Conservation (phyloP, 352 stramenopile genomes). For the Pythium diclinum region DNA sequence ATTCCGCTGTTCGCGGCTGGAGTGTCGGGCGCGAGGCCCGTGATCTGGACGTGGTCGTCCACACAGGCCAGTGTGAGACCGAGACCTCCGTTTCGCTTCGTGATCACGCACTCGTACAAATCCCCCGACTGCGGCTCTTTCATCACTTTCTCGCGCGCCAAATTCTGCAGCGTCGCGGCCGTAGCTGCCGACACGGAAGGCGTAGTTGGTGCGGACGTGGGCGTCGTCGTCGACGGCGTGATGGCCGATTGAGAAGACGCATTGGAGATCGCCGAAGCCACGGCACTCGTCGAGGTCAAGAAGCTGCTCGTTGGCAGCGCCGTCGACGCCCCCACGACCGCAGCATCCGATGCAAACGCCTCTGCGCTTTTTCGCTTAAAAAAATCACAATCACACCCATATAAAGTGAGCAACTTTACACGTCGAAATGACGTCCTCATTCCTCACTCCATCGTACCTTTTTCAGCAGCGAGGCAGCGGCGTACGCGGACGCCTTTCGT, state of each 20-base stretch:
- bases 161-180: constrained; percentile 18
- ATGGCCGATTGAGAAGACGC: constrained; percentile 3
- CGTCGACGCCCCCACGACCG: constrained; percentile 14
- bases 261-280: constrained; percentile 8
- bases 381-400: background rate
- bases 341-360: constrained; percentile 26
- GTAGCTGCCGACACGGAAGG: constrained; percentile 23
- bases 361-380: constrained; percentile 52
- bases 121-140: constrained; percentile 78
- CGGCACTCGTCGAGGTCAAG: constrained; percentile 9
- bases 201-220: constrained; percentile 29
- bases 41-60: constrained; percentile 85
- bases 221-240: constrained; percentile 16
- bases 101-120: constrained; percentile 85
- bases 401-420: background rate
- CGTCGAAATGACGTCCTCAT: background rate
- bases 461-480: constrained; percentile 30
- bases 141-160: constrained; percentile 74
- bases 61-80: constrained; percentile 75
- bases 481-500: constrained; percentile 24
- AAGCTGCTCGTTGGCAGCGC: constrained; percentile 24
- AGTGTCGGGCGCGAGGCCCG: constrained; percentile 63
- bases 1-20: constrained; percentile 70
- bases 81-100: constrained; percentile 70
- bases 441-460: constrained; percentile 20